Evolutionary conservation across 257 asterid species (phyloP).

Genomic region (Solanum appendiculatum): DNA sequence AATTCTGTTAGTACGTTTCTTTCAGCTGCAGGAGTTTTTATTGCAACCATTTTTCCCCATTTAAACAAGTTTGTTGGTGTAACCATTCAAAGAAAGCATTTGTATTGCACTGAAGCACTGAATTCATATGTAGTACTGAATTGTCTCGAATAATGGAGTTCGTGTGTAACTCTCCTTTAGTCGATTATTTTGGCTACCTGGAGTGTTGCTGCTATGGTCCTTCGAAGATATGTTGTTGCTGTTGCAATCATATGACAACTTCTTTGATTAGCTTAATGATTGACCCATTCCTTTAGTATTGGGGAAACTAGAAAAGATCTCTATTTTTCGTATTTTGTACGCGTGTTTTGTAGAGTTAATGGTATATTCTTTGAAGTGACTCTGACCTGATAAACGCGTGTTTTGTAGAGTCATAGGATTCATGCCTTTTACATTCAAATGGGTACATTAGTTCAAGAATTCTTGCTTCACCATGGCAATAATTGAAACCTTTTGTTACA

Average conservation of each 20-base stretch:
- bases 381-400: not conserved
- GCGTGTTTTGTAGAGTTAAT: not conserved
- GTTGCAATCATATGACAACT: not conserved
- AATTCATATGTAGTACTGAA: not conserved
- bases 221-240: not conserved
- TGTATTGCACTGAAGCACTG: not conserved
- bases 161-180: not conserved
- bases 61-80: not conserved
- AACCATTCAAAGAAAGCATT: not conserved
- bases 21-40: not conserved
- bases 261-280: not conserved
- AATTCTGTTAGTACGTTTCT: not conserved
- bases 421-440: not conserved
- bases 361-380: not conserved
- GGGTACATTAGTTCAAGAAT: not conserved
- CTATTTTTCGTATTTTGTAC: not conserved
- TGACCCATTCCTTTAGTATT: not conserved
- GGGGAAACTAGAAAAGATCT: not conserved
- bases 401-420: not conserved
- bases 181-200: not conserved
- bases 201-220: not conserved
- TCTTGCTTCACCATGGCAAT: not conserved
- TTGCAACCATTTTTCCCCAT: not conserved
- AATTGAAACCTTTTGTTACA: not conserved
- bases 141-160: not conserved